phyloP scores from a whole-genome alignment of 192 early-diverging fungal species.

The Dissophora globulifera region DNA sequence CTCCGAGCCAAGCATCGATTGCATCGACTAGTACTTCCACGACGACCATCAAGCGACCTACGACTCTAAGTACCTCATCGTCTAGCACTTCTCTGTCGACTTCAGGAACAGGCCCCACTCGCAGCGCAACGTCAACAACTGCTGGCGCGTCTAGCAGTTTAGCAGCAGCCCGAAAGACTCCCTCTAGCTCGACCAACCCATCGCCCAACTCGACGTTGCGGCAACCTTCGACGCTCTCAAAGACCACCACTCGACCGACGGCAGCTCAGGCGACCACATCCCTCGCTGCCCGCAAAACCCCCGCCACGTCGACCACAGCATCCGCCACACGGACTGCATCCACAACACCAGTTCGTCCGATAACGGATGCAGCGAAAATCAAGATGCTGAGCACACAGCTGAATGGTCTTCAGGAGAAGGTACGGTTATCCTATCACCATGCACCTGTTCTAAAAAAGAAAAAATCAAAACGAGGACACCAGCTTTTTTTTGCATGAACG shows the following conservation, averaged over 20 bases:
- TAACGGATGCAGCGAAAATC: slow-evolving; percentile 41
- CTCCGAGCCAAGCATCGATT: slow-evolving; percentile 19
- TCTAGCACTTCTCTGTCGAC: not conserved
- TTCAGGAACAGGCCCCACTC: no score
- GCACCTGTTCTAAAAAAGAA: no score
- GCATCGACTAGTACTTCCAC: slow-evolving; percentile 1
- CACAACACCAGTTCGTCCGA: slow-evolving; percentile 8
- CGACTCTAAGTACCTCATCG: not conserved
- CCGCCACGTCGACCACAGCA: slow-evolving; percentile 12
- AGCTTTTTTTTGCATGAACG: no score
- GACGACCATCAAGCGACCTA: not conserved
- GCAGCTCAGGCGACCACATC: slow-evolving; percentile 15
- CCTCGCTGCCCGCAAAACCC: slow-evolving; percentile 4
- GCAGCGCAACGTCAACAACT: not conserved
- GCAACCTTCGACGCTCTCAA: slow-evolving; percentile 3
- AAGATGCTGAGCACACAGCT: slow-evolving; percentile 45
- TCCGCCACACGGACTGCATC: not conserved
- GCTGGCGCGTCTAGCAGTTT: not conserved
- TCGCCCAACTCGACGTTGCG: slow-evolving; percentile 21
- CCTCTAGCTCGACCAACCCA: slow-evolving; percentile 1
- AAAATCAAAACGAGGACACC: no score
- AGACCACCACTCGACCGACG: slow-evolving; percentile 9
- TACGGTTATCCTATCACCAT: no score
- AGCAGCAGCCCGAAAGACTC: not conserved
- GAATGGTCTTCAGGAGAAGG: slow-evolving; percentile 47